These are phyloP conservation scores for Wallacemonas collosoma DNA, from an alignment of 208 protist species.

Conservation along the genomic window DNA sequence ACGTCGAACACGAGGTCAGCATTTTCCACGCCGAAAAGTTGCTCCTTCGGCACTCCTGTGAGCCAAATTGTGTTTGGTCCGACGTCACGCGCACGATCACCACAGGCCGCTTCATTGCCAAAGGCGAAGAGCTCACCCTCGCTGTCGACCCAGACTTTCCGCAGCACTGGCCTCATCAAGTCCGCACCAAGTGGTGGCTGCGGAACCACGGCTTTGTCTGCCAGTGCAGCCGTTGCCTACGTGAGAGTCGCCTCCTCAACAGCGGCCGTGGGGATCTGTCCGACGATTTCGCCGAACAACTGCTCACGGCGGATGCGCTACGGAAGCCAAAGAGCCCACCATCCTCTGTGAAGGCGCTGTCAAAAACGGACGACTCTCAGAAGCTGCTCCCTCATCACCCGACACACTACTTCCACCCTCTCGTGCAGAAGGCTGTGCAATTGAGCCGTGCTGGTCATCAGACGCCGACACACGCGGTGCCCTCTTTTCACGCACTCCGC, in stretches of 20 bases:
- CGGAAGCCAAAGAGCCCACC: conserved; percentile 19
- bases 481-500: conserved; percentile 10
- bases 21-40: conserved; percentile 27
- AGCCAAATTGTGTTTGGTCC: conserved; percentile 57
- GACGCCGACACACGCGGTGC: conserved; percentile 5
- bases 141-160: conserved; percentile 33
- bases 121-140: conserved; percentile 58
- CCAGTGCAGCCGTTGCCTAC: conserved; percentile 39
- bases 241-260: conserved; percentile 35
- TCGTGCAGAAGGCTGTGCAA: conserved; percentile 27
- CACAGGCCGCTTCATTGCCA: conserved; percentile 50
- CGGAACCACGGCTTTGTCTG: conserved; percentile 43
- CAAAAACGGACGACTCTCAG: not conserved
- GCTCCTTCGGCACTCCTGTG: conserved; percentile 54
- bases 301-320: conserved; percentile 37
- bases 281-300: conserved; percentile 41
- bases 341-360: not conserved
- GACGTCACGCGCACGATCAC: conserved; percentile 27
- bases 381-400: conserved; percentile 27
- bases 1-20: conserved; percentile 19
- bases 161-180: conserved; percentile 53
- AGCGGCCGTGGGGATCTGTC: conserved; percentile 39
- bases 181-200: conserved; percentile 51
- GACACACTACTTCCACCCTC: conserved; percentile 41
- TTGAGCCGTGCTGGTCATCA: not conserved